Percentiles rank a stretch among this genome's conserved stretches.
These are phyloP conservation scores for Trichomonas gallinae DNA, from an alignment of 208 protist genomes.

Conservation along the genomic window DNA sequence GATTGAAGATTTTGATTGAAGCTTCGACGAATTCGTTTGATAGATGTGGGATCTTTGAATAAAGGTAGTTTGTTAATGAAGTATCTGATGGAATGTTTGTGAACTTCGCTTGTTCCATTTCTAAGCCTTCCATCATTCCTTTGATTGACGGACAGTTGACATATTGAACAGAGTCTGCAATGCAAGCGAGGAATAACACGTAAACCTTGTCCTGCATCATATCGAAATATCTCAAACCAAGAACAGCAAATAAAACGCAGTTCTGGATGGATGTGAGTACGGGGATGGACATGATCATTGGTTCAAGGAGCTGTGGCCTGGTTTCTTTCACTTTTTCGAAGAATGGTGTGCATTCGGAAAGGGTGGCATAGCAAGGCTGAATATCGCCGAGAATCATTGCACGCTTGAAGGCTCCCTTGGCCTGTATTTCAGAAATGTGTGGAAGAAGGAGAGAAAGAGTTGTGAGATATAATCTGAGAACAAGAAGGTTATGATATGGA, in stretches of 20 bases:
- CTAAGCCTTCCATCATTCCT: background rate
- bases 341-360: background rate
- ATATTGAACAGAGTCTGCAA: background rate
- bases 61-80: background rate
- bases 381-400: background rate
- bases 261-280: background rate
- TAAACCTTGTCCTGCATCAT: background rate
- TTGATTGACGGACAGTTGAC: background rate
- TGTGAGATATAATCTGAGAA: background rate
- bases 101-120: background rate
- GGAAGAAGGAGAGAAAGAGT: background rate
- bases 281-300: background rate
- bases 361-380: background rate
- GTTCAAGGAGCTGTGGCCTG: background rate
- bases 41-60: background rate
- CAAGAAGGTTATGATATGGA: background rate
- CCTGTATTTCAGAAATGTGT: background rate
- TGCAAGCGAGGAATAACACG: background rate
- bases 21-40: background rate
- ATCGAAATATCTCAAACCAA: background rate
- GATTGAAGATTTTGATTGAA: background rate
- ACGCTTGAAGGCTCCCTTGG: background rate
- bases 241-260: background rate
- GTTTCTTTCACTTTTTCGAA: background rate
- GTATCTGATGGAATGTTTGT: background rate